Base-by-base conservation (phyloP, 2,329 filamentous ascomycete species). In the Apiospora malaysiana region DNA sequence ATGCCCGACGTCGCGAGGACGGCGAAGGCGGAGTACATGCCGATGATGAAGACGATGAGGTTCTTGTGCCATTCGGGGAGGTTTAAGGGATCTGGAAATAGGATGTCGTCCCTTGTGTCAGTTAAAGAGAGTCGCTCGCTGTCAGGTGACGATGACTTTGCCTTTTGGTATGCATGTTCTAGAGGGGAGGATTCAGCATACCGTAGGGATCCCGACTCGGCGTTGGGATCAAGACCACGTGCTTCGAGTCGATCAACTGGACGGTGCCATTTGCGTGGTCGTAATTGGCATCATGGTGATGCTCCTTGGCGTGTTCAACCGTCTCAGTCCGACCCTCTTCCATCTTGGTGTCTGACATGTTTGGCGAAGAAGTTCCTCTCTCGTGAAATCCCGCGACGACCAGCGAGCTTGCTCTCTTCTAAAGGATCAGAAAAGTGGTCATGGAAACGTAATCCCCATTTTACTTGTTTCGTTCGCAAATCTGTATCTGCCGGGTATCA, bases 31-130 rank as follows among this genome's bases (percentile, higher is more conserved):
- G 72, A 71, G 42, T 76, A 74, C 10, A 75, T 25, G 4, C 72
- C 72, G 21, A 77, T 72, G 25, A 76, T 73, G 51, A 74, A 25
- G 23, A 76, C 46, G 21, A 77, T 71, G 63, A 74, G 40, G n/a
- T 71, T 71, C 43, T 77, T 78, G 32, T 70, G 73, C 76, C 75
- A 78, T 70, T 56, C 37, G 23, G 77, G 74, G n/a, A 76, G 75
- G 21, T 76, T 78, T 5, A 77, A 71, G 27, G 76, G 77, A 68
- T 78, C 76, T 78, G 49, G 8, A 70, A 21, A 6, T 2, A 25
- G 5, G n/a, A n/a, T 12, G 56, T 4, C 21, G 10, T 9, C 9
- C 16, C 12, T 0, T 2, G 40, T 5, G 23, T 27, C 65, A 46
- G 40, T 8, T 12, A 18, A 27, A 2, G 12, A 5, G 2, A 45